A percentile compares a stretch with the other conserved stretches of the same genome.
Evolutionary conservation across 2,329 filamentous ascomycete species (phyloP).

Genomic region (Phyllosticta ampelicida): DNA sequence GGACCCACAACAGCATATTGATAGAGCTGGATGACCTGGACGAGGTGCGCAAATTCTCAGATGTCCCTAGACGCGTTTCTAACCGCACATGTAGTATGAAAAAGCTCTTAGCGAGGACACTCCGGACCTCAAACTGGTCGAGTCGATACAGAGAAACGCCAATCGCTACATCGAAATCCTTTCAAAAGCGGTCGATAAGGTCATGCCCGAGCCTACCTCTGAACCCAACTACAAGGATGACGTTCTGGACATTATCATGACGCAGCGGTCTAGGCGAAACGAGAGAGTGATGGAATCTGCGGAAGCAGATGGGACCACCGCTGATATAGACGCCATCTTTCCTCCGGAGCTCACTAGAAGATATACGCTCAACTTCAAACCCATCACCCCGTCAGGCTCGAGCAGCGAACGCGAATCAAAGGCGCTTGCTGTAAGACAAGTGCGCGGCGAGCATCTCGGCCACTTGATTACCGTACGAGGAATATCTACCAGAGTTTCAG

Average conservation of each 20-base stretch:
- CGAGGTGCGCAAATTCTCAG: constrained; percentile 41
- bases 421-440: constrained; percentile 80
- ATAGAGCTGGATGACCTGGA: constrained; percentile 85
- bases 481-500: constrained; percentile 89
- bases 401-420: constrained; percentile 48
- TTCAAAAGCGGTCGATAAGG: constrained; percentile 75
- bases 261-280: constrained; percentile 78
- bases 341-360: constrained; percentile 84
- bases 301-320: constrained; percentile 35
- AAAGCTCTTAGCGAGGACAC: constrained; percentile 47
- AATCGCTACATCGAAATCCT: constrained; percentile 92
- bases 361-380: constrained; percentile 95
- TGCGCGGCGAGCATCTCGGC: constrained; percentile 85
- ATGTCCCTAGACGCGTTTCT: not conserved
- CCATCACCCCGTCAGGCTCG: constrained; percentile 61
- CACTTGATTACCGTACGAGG: constrained; percentile 88
- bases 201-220: constrained; percentile 66
- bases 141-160: constrained; percentile 81
- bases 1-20: constrained; percentile 62
- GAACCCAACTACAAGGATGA: constrained; percentile 91
- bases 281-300: constrained; percentile 49
- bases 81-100: constrained; percentile 57
- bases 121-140: constrained; percentile 57
- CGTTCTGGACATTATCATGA: constrained; percentile 93
- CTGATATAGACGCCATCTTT: constrained; percentile 67